Evolutionary conservation across 352 stramenopile genomes (phyloP).

Genomic region (Phytophthora podocarpi): DNA sequence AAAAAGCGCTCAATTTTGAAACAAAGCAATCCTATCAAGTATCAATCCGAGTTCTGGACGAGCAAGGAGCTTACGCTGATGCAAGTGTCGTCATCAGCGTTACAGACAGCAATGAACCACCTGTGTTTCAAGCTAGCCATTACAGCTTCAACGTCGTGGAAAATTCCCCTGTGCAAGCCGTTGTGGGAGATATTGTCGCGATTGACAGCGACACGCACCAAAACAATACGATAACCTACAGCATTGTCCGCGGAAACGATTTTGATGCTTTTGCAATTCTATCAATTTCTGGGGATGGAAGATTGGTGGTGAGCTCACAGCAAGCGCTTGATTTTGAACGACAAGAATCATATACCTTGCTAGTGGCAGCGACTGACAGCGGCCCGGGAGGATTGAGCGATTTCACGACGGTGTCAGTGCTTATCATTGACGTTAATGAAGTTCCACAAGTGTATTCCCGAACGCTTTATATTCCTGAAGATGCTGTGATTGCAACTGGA

Average conservation of each 20-base stretch:
- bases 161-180: constrained; percentile 39
- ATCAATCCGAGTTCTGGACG: constrained; percentile 16
- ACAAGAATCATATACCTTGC: constrained; percentile 25
- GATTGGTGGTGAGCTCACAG: constrained; percentile 36
- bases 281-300: constrained; percentile 42
- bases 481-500: constrained; percentile 16
- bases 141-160: constrained; percentile 47
- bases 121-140: constrained; percentile 32
- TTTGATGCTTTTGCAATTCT: constrained; percentile 45
- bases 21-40: constrained; percentile 22
- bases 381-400: constrained; percentile 1
- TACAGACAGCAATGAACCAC: constrained; percentile 53
- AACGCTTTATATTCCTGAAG: constrained; percentile 29
- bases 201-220: constrained; percentile 51
- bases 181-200: constrained; percentile 38
- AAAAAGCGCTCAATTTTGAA: constrained; percentile 21
- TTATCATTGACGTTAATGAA: constrained; percentile 25
- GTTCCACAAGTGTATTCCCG: neutral
- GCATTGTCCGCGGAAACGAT: constrained; percentile 45
- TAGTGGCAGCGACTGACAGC: constrained; percentile 24
- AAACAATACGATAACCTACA: constrained; percentile 59
- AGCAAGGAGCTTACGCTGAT: constrained; percentile 17
- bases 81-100: constrained; percentile 39
- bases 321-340: constrained; percentile 53
- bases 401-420: constrained; percentile 15